A percentile compares a stretch with the other conserved stretches of the same genome.
These are phyloP conservation scores for Aspergillus costaricaensis DNA, from an alignment of 2,329 filamentous ascomycete species.

Conservation along the genomic window DNA sequence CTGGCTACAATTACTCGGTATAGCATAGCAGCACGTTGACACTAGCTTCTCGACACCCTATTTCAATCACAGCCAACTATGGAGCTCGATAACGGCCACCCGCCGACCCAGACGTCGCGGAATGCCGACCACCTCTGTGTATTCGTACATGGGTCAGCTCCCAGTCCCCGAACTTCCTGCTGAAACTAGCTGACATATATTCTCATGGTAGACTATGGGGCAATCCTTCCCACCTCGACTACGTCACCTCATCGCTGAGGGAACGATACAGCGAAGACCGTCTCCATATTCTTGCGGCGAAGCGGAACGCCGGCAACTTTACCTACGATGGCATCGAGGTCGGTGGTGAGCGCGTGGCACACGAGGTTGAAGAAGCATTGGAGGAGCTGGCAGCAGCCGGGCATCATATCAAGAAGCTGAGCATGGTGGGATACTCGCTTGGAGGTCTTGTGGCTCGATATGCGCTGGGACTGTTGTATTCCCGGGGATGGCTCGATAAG, in stretches of 20 bases:
- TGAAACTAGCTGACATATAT: background rate
- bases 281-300: conserved; percentile 59
- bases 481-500: conserved; percentile 75
- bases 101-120: conserved; percentile 8
- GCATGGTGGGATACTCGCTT: conserved; percentile 84
- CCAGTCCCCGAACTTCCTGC: background rate
- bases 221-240: conserved; percentile 60
- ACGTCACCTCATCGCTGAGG: conserved; percentile 54
- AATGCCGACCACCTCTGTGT: conserved; percentile 59
- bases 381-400: conserved; percentile 60
- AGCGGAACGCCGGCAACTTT: conserved; percentile 58
- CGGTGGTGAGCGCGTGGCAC: conserved; percentile 66
- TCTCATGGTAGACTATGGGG: conserved; percentile 56
- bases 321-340: conserved; percentile 69
- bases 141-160: conserved; percentile 61
- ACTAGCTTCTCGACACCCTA: background rate
- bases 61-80: conserved; percentile 1
- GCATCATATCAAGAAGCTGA: conserved; percentile 75
- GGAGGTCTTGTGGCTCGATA: conserved; percentile 86
- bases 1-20: background rate
- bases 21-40: background rate
- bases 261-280: conserved; percentile 52
- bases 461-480: conserved; percentile 78
- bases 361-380: conserved; percentile 64
- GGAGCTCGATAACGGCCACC: conserved; percentile 10